Percentiles rank a stretch among this genome's conserved stretches.
These are phyloP conservation scores for Mycocentrospora acerina DNA, from an alignment of 2,329 filamentous ascomycete species.

Conservation along the genomic window DNA sequence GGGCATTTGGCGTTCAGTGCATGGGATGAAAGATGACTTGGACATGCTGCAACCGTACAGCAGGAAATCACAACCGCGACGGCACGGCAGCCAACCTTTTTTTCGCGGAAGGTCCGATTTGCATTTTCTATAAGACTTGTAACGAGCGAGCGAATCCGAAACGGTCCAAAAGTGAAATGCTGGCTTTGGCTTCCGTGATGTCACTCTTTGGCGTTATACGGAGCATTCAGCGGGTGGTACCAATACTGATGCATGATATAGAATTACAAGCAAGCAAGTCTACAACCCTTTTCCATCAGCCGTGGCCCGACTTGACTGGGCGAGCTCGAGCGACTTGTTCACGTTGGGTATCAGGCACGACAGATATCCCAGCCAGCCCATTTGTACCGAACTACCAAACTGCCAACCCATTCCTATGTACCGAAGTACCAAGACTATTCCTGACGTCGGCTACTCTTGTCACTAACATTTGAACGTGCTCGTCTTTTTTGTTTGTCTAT, in stretches of 20 bases:
- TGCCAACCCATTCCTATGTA: too few species aligned
- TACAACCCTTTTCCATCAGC: too few species aligned
- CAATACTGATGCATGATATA: slow-evolving; percentile 35
- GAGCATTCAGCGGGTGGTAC: slow-evolving; percentile 22
- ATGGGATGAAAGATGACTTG: slow-evolving; percentile 45
- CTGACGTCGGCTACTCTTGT: not conserved
- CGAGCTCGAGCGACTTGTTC: too few species aligned
- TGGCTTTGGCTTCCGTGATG: slow-evolving; percentile 38
- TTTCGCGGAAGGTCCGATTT: slow-evolving; percentile 43
- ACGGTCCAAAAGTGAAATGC: slow-evolving; percentile 43
- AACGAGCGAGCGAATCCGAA: slow-evolving; percentile 45
- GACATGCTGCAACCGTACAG: slow-evolving; percentile 45
- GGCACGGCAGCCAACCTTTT: slow-evolving; percentile 38
- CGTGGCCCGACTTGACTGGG: too few species aligned
- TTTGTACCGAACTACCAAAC: too few species aligned
- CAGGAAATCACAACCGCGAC: slow-evolving; percentile 38
- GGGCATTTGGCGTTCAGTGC: slow-evolving; percentile 43
- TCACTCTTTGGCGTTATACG: slow-evolving; percentile 30
- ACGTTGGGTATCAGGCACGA: too few species aligned
- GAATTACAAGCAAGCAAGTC: slow-evolving; percentile 14
- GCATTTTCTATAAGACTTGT: slow-evolving; percentile 45
- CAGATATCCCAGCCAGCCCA: too few species aligned
- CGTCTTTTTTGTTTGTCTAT: too few species aligned
- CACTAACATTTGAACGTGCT: too few species aligned
- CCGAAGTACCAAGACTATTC: not conserved